Evolutionary conservation across 805 yeast species (phyloP).

Genomic region (Metschnikowia rubicola): DNA sequence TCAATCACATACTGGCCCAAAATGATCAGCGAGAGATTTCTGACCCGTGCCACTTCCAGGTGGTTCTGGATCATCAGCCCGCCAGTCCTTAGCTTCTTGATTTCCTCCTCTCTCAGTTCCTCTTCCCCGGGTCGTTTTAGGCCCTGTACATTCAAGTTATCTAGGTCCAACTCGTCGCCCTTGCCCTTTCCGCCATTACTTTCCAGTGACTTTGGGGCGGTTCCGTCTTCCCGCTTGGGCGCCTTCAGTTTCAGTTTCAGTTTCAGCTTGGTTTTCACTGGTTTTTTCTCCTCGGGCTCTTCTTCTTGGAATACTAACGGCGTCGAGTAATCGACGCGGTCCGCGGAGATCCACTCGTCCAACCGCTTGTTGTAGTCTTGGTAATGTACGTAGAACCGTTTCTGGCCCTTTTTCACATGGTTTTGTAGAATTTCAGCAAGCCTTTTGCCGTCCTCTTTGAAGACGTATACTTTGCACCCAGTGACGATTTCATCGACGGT

Average conservation of each 20-base stretch:
- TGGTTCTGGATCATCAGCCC: conserved; percentile 94
- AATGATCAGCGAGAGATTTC: conserved; percentile 74
- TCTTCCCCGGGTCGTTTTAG: conserved; percentile 62
- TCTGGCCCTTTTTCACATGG: conserved; percentile 70
- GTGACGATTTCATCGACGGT: conserved; percentile 50
- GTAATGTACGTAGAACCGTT: conserved; percentile 88
- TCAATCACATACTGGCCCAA: conserved; percentile 91
- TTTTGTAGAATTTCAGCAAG: conserved; percentile 82
- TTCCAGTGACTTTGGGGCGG: conserved; percentile 18
- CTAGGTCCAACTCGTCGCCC: conserved; percentile 78
- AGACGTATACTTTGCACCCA: conserved; percentile 81
- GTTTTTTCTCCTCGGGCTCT: conserved; percentile 45
- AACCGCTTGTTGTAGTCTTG: conserved; percentile 91
- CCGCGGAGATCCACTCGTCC: conserved; percentile 87
- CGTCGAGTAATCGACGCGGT: conserved; percentile 66
- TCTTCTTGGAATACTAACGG: conserved; percentile 72
- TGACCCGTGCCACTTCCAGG: conserved; percentile 84
- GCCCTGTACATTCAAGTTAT: conserved; percentile 82
- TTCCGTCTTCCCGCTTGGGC: conserved; percentile 19
- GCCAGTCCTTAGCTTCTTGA: conserved; percentile 85
- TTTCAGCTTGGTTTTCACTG: conserved; percentile 26
- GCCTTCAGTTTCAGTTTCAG: conserved; percentile 17
- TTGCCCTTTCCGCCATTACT: conserved; percentile 20
- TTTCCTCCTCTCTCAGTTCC: conserved; percentile 84
- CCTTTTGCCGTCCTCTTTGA: conserved; percentile 76